A percentile compares a stretch with the other conserved stretches of the same genome.
Evolutionary conservation across 2,329 filamentous ascomycete species (phyloP).

Genomic region (Verticillium alfalfae): DNA sequence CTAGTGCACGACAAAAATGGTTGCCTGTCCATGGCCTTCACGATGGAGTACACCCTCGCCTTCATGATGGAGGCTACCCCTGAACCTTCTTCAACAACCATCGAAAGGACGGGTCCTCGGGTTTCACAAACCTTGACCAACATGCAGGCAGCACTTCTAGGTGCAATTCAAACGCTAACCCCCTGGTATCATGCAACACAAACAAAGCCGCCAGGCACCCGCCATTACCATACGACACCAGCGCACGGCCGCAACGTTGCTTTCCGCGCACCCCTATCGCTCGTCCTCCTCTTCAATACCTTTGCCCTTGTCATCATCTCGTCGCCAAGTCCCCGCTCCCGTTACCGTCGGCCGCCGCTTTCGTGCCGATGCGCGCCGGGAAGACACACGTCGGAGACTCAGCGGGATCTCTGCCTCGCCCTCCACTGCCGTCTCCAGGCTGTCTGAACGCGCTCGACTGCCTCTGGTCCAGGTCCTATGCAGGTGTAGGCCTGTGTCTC

Average conservation of each 20-base stretch:
- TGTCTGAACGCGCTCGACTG: background rate
- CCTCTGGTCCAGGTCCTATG: background rate
- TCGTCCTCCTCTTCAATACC: constrained; percentile 2
- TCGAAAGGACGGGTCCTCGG: background rate
- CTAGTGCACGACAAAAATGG: too few relatives aligned
- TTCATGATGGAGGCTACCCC: background rate
- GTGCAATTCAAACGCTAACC: background rate
- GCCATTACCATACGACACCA: background rate
- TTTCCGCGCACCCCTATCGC: background rate
- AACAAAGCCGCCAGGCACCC: background rate
- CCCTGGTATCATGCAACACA: background rate
- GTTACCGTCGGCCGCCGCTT: background rate
- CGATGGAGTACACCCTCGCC: too few relatives aligned
- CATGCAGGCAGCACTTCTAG: background rate
- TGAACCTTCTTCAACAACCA: background rate
- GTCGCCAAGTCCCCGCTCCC: background rate
- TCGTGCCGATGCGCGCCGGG: background rate
- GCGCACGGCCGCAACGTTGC: too few relatives aligned
- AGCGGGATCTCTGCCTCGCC: background rate
- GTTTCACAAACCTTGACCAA: background rate
- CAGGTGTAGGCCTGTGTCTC: background rate
- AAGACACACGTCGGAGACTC: background rate
- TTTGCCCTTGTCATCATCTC: background rate
- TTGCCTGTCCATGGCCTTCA: too few relatives aligned
- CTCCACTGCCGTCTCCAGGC: background rate